These are phyloP conservation scores for Pseudopithomyces chartarum DNA, from an alignment of 2,329 filamentous ascomycete species.

Conservation along the genomic window DNA sequence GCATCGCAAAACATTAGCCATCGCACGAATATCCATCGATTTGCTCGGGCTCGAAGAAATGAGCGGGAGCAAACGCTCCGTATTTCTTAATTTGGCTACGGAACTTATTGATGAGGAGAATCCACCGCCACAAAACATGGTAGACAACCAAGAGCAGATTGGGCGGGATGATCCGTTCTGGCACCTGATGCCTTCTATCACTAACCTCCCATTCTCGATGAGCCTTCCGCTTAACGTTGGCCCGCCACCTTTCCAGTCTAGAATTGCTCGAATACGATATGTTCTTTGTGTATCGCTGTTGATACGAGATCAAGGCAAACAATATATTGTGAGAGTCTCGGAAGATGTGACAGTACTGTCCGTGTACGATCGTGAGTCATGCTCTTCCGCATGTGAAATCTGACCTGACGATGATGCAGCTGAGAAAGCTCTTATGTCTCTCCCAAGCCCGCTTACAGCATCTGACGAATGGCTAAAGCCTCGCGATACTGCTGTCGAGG, in stretches of 20 bases:
- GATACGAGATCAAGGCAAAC: slow-evolving; percentile 54
- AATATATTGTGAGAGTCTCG: slow-evolving; percentile 56
- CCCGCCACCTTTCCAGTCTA: slow-evolving; percentile 59
- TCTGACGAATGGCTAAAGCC: slow-evolving; percentile 53
- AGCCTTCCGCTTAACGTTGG: slow-evolving; percentile 60
- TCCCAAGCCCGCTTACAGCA: slow-evolving; percentile 57
- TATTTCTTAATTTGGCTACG: slow-evolving; percentile 58
- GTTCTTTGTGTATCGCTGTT: slow-evolving; percentile 54
- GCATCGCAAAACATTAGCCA: slow-evolving; percentile 51
- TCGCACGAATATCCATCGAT: slow-evolving; percentile 57
- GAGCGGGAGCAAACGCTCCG: slow-evolving; percentile 49
- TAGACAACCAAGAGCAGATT: slow-evolving; percentile 49
- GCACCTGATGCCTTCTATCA: slow-evolving; percentile 54
- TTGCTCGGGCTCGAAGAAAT: slow-evolving; percentile 60
- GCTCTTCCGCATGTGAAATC: neutral
- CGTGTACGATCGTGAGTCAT: slow-evolving; percentile 57
- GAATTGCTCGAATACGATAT: slow-evolving; percentile 57
- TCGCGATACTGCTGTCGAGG: slow-evolving; percentile 48
- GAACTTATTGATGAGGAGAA: slow-evolving; percentile 57
- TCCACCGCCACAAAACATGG: slow-evolving; percentile 57
- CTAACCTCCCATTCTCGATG: slow-evolving; percentile 56
- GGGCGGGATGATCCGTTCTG: slow-evolving; percentile 51
- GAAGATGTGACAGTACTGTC: slow-evolving; percentile 57
- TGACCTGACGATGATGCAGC: slow-evolving; percentile 37
- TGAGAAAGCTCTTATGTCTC: slow-evolving; percentile 59